Evolutionary conservation across 2,329 filamentous ascomycete species (phyloP).

Genomic region (Pseudogymnoascus sp.): DNA sequence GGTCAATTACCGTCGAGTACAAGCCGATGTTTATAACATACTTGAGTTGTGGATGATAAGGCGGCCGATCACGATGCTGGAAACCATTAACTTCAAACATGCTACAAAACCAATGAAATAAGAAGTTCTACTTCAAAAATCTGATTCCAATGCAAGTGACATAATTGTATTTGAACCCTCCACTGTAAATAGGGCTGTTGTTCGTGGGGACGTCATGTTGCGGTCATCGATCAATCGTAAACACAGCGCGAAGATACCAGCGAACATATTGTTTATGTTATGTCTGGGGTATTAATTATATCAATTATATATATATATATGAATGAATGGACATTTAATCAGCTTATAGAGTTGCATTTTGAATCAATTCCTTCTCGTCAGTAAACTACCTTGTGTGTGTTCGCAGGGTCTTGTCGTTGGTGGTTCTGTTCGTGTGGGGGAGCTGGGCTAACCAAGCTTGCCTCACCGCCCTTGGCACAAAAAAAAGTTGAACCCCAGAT

Average conservation of each 20-base stretch:
- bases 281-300: not conserved
- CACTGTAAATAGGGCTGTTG: not conserved
- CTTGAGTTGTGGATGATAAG: constrained; percentile 24
- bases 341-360: not conserved
- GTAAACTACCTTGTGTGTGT: not conserved
- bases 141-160: constrained; percentile 2
- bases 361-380: not conserved
- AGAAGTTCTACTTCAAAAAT: constrained; percentile 23
- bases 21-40: constrained; percentile 26
- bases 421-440: not conserved
- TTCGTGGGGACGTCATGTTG: not conserved
- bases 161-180: not conserved
- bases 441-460: not conserved
- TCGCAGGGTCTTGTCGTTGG: not conserved
- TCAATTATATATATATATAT: not conserved
- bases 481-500: constrained; percentile 10
- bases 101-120: constrained; percentile 21
- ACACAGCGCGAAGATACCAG: not conserved
- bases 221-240: not conserved
- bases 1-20: constrained; percentile 28
- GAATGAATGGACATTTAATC: not conserved
- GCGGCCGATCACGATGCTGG: constrained; percentile 27
- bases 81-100: constrained; percentile 24
- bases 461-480: constrained; percentile 9
- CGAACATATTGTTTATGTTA: too few species aligned